Evolutionary conservation across 306 rosid species (phyloP).

Genomic region (Fagus sylvatica): DNA sequence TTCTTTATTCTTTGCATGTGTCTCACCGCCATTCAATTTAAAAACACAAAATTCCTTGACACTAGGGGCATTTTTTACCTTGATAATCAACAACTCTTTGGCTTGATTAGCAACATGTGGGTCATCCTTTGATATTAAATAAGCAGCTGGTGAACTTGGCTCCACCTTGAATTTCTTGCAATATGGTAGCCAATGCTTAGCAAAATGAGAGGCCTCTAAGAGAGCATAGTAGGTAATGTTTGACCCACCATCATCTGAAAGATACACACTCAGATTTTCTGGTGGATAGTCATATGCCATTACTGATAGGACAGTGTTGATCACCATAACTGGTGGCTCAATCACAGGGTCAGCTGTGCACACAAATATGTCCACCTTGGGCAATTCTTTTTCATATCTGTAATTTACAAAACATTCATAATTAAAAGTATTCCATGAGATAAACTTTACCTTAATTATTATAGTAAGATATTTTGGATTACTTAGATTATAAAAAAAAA

Average conservation of each 20-base stretch:
- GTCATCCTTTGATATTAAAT: slow-evolving; percentile 34
- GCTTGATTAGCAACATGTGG: not conserved
- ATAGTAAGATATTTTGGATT: too few species aligned
- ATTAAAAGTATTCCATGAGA: too few species aligned
- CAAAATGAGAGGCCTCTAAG: slow-evolving; percentile 60
- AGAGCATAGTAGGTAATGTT: slow-evolving; percentile 65
- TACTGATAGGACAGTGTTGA: slow-evolving; percentile 70
- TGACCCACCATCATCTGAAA: slow-evolving; percentile 80
- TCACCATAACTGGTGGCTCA: slow-evolving; percentile 79
- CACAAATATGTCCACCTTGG: slow-evolving; percentile 74
- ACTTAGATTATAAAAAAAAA: too few species aligned
- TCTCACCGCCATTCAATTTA: too few species aligned
- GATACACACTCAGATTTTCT: slow-evolving; percentile 69
- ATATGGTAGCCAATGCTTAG: slow-evolving; percentile 82
- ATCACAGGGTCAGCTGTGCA: slow-evolving; percentile 79
- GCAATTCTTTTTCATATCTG: slow-evolving; percentile 56
- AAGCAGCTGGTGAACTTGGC: slow-evolving; percentile 76
- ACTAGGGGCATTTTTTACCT: slow-evolving; percentile 32
- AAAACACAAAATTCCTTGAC: too few species aligned
- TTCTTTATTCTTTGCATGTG: too few species aligned
- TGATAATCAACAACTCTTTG: slow-evolving; percentile 23
- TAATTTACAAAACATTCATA: not conserved
- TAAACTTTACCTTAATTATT: too few species aligned
- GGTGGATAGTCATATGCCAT: slow-evolving; percentile 80
- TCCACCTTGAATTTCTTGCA: slow-evolving; percentile 63